These are phyloP conservation scores for Aspergillus ruber DNA, from an alignment of 2,329 filamentous ascomycete species.

Conservation along the genomic window DNA sequence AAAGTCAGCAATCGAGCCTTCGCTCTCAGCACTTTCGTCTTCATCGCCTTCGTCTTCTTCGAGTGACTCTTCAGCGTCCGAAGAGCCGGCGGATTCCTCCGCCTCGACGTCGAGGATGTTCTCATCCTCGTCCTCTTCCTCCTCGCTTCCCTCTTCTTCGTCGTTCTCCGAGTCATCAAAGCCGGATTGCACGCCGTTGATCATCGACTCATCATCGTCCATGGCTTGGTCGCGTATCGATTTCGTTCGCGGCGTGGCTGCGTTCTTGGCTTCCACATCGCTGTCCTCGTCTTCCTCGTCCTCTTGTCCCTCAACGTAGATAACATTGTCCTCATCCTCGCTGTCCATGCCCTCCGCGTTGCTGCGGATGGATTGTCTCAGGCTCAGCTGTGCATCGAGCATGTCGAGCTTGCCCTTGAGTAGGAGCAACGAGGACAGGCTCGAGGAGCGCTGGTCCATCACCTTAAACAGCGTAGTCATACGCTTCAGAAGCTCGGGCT, in stretches of 20 bases:
- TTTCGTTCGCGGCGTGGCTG: slow-evolving; percentile 26
- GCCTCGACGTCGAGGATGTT: slow-evolving; percentile 41
- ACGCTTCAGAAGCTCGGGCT: slow-evolving; percentile 73
- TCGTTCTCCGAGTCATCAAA: slow-evolving; percentile 39
- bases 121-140: slow-evolving; percentile 35
- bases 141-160: slow-evolving; percentile 55
- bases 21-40: slow-evolving; percentile 57
- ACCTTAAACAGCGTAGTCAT: slow-evolving; percentile 77
- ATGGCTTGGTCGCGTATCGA: slow-evolving; percentile 33
- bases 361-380: slow-evolving; percentile 64
- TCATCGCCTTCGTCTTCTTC: slow-evolving; percentile 59
- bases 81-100: slow-evolving; percentile 36
- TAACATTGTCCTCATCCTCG: slow-evolving; percentile 64
- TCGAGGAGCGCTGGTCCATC: slow-evolving; percentile 76
- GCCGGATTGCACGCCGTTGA: slow-evolving; percentile 31
- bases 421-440: slow-evolving; percentile 72
- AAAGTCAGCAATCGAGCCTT: slow-evolving; percentile 41
- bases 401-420: slow-evolving; percentile 95
- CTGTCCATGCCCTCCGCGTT: slow-evolving; percentile 33
- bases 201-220: slow-evolving; percentile 38
- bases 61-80: slow-evolving; percentile 44
- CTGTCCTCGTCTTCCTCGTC: slow-evolving; percentile 44
- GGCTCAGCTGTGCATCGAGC: slow-evolving; percentile 79
- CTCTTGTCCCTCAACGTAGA: slow-evolving; percentile 81
- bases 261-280: slow-evolving; percentile 22